Percentiles rank a stretch among this genome's conserved stretches.
Evolutionary conservation across 306 rosid genomes (phyloP).

Genomic region (Dalbergia oliveri): DNA sequence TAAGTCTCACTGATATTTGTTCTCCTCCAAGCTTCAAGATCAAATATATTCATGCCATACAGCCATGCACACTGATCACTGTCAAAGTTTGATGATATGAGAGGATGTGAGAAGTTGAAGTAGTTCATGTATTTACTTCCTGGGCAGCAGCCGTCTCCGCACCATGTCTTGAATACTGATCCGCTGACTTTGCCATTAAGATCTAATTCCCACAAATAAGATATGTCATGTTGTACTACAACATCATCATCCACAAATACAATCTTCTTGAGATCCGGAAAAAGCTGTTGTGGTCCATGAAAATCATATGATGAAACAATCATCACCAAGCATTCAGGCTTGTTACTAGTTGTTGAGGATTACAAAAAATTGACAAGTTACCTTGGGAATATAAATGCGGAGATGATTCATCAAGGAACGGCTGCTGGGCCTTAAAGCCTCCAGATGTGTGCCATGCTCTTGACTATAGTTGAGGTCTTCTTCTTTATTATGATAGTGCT

Average conservation of each 20-base stretch:
- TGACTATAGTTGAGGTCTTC: conserved; percentile 44
- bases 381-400: conserved; percentile 79
- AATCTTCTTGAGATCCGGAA: conserved; percentile 83
- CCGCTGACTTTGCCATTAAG: conserved; percentile 85
- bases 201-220: conserved; percentile 79
- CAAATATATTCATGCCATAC: conserved; percentile 77
- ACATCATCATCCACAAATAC: conserved; percentile 83
- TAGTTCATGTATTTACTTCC: conserved; percentile 66
- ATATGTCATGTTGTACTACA: conserved; percentile 82
- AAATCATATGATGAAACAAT: conserved; percentile 50
- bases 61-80: conserved; percentile 72
- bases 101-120: conserved; percentile 75
- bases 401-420: conserved; percentile 83
- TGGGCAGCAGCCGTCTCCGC: conserved; percentile 70
- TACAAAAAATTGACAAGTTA: conserved; percentile 41
- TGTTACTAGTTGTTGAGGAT: conserved; percentile 32
- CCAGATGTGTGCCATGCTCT: conserved; percentile 59
- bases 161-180: conserved; percentile 73
- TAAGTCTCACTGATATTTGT: conserved; percentile 69
- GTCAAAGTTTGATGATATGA: conserved; percentile 68
- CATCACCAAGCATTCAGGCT: conserved; percentile 20
- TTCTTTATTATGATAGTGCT: conserved; percentile 58
- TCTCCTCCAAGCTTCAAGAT: conserved; percentile 87
- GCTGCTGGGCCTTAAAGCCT: conserved; percentile 67
- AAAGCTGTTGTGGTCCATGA: conserved; percentile 62